phyloP scores from a whole-genome alignment of 2,329 filamentous ascomycete genomes.

The Aspergillus sp. region DNA sequence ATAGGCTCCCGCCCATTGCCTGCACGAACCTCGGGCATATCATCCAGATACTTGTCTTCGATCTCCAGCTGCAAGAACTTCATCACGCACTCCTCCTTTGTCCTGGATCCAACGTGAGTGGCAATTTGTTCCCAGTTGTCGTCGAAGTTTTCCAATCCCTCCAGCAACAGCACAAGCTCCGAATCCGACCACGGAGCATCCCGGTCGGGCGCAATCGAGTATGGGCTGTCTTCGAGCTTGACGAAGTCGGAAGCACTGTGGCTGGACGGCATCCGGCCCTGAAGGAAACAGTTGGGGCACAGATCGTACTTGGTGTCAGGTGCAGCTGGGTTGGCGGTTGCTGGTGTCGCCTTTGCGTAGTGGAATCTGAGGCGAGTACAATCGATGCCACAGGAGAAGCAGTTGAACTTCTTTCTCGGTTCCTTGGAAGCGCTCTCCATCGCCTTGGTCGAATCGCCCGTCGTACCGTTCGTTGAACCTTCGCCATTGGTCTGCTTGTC shows the following conservation, averaged over 20 bases:
- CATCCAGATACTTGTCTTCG: conserved; percentile 93
- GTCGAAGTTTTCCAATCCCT: conserved; percentile 88
- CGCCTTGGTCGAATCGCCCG: conserved; percentile 63
- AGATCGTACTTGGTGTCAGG: conserved; percentile 76
- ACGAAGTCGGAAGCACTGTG: conserved; percentile 79
- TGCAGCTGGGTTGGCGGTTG: conserved; percentile 55
- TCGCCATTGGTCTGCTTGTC: conserved; percentile 72
- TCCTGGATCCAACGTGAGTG: conserved; percentile 87
- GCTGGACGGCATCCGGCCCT: conserved; percentile 78
- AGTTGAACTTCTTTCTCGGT: conserved; percentile 70
- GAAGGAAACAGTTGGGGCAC: conserved; percentile 86
- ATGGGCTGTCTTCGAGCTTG: conserved; percentile 84
- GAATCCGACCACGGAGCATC: conserved; percentile 90
- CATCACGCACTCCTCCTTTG: conserved; percentile 91
- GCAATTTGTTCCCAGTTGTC: conserved; percentile 95
- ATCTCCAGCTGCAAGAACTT: conserved; percentile 97
- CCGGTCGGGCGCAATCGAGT: conserved; percentile 74
- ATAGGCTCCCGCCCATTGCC: conserved; percentile 83
- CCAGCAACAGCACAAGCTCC: conserved; percentile 83
- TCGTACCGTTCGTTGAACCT: conserved; percentile 62
- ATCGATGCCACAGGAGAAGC: conserved; percentile 88
- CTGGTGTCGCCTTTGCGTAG: conserved; percentile 64
- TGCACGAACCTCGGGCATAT: conserved; percentile 67
- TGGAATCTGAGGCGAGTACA: conserved; percentile 74
- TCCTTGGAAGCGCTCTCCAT: conserved; percentile 62